phyloP scores from a whole-genome alignment of 139 green algal genomes.

The Chlamydomonas asymmetrica region DNA sequence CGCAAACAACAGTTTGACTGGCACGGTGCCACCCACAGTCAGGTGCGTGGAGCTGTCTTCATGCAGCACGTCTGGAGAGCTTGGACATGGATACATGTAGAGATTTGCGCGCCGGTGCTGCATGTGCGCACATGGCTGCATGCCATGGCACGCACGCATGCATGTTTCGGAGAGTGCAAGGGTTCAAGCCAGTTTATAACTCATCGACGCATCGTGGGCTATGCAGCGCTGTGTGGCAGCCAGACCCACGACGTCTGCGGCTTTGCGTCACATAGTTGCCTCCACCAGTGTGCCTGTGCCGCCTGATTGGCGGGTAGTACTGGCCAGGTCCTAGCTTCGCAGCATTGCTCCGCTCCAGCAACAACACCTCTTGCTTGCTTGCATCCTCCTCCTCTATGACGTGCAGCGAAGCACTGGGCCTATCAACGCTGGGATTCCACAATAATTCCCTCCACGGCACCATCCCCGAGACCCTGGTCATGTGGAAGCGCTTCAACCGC shows the following conservation, averaged over 20 bases:
- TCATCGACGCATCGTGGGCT: neutral
- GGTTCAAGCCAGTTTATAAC: neutral
- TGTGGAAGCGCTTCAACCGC: neutral
- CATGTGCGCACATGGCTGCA: too few species aligned
- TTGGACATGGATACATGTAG: too few species aligned
- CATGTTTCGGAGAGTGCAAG: neutral
- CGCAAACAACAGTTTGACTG: constrained; percentile 13
- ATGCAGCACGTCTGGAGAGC: neutral
- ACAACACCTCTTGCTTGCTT: too few species aligned
- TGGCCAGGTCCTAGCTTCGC: too few species aligned
- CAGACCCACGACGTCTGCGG: neutral
- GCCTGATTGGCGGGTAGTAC: too few species aligned
- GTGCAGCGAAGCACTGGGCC: constrained; percentile 1
- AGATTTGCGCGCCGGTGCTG: too few species aligned
- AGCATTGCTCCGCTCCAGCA: too few species aligned
- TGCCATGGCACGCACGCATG: neutral
- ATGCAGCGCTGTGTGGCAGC: neutral
- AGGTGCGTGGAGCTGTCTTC: neutral
- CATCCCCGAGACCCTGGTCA: constrained; percentile 6
- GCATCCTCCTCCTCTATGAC: neutral
- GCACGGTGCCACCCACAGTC: constrained; percentile 15
- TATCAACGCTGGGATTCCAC: constrained; percentile 7
- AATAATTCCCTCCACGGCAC: constrained; percentile 28
- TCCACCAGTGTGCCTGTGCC: too few species aligned
- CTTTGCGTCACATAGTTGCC: too few species aligned